These are phyloP conservation scores for Nigrospora osmanthi DNA, from an alignment of 2,329 filamentous ascomycete species.

Conservation along the genomic window DNA sequence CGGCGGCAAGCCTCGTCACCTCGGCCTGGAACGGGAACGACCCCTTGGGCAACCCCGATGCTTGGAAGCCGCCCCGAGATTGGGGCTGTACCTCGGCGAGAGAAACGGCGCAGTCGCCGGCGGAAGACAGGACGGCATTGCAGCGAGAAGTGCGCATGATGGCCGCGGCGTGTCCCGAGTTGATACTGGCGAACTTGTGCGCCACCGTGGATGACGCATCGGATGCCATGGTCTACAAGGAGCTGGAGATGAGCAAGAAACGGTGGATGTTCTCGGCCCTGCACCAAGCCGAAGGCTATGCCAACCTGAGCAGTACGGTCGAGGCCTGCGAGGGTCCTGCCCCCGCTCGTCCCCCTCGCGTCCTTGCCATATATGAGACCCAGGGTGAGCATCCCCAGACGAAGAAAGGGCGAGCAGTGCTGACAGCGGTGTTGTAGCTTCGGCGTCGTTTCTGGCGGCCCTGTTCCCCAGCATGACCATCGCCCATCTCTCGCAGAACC, in stretches of 20 bases:
- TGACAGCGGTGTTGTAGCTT: constrained; percentile 24
- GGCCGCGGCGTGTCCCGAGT: constrained; percentile 41
- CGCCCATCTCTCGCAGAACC: constrained; percentile 36
- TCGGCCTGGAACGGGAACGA: constrained; percentile 12
- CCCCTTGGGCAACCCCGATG: constrained; percentile 26
- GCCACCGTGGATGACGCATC: constrained; percentile 37
- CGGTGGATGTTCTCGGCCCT: constrained; percentile 55
- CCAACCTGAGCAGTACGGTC: constrained; percentile 9
- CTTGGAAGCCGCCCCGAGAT: constrained; percentile 36
- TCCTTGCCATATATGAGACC: constrained; percentile 44
- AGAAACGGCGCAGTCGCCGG: constrained; percentile 7
- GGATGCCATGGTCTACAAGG: constrained; percentile 39
- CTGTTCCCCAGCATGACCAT: constrained; percentile 30
- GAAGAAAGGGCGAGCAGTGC: neutral
- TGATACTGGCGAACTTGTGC: constrained; percentile 47
- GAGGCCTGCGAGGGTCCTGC: constrained; percentile 7
- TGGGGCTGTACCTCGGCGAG: constrained; percentile 28
- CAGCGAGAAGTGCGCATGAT: constrained; percentile 48
- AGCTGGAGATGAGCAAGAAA: constrained; percentile 47
- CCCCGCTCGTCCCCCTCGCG: constrained; percentile 18
- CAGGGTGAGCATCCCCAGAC: constrained; percentile 27
- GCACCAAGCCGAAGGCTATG: constrained; percentile 32
- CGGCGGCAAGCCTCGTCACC: constrained; percentile 12
- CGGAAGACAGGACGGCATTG: constrained; percentile 26
- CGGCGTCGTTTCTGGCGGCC: constrained; percentile 40